Percentiles rank a stretch among this genome's conserved stretches.
Evolutionary conservation across 2,329 filamentous ascomycete genomes (phyloP).

Genomic region (Nannizziopsis arthrosporioides): DNA sequence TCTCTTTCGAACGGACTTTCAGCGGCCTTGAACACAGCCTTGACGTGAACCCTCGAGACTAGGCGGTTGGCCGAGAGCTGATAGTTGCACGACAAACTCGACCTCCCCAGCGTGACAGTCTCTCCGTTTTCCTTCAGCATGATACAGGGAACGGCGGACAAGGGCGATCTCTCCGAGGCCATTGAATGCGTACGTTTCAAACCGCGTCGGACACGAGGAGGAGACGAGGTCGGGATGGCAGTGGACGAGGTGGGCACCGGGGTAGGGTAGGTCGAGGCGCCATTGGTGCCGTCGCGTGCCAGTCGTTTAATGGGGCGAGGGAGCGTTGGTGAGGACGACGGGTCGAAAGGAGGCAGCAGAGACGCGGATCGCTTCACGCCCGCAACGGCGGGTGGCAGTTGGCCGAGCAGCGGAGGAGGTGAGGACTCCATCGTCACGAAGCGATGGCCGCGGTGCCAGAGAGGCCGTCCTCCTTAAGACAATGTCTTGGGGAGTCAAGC

Average conservation of each 20-base stretch:
- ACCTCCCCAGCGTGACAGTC: slow-evolving; percentile 74
- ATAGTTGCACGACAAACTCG: slow-evolving; percentile 89
- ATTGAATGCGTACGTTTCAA: slow-evolving; percentile 52
- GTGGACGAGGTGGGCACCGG: slow-evolving; percentile 90
- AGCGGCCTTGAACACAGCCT: slow-evolving; percentile 68
- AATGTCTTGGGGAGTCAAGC: slow-evolving; percentile 9
- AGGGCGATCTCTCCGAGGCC: slow-evolving; percentile 67
- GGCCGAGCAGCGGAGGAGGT: slow-evolving; percentile 25
- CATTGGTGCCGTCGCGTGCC: slow-evolving; percentile 33
- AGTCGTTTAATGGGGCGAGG: slow-evolving; percentile 39
- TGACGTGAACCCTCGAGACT: slow-evolving; percentile 86
- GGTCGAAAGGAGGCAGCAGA: slow-evolving; percentile 40
- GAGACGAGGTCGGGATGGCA: slow-evolving; percentile 78
- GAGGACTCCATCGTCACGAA: slow-evolving; percentile 31
- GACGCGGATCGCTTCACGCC: slow-evolving; percentile 39
- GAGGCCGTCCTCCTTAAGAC: not conserved
- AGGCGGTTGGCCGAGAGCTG: slow-evolving; percentile 85
- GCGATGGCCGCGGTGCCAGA: slow-evolving; percentile 5
- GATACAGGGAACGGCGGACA: slow-evolving; percentile 71
- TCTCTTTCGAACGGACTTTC: slow-evolving; percentile 56
- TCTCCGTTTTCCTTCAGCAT: slow-evolving; percentile 73
- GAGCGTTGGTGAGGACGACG: slow-evolving; percentile 38
- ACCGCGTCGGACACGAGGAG: slow-evolving; percentile 49
- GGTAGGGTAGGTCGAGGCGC: slow-evolving; percentile 65
- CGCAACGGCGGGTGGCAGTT: slow-evolving; percentile 21